Percentiles rank a stretch among this genome's conserved stretches.
Evolutionary conservation across 106 monocot genomes (phyloP).

Genomic region (Posidonia australis): DNA sequence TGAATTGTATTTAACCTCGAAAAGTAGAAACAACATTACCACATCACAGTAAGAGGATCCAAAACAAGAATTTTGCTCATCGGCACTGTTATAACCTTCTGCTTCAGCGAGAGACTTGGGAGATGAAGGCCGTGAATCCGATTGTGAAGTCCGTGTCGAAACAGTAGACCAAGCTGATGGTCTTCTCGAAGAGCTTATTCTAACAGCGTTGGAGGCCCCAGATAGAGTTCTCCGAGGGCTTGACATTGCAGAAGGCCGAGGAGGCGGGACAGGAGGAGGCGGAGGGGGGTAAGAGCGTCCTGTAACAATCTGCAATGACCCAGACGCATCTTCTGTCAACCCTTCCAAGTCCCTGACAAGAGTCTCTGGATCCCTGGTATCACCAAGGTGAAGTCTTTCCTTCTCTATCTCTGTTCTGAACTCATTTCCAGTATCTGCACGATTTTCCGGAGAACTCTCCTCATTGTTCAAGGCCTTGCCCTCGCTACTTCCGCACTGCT

Average conservation of each 20-base stretch:
- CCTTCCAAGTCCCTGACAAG: constrained; percentile 13
- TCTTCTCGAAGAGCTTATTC: constrained; percentile 58
- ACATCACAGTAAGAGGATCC: constrained; percentile 59
- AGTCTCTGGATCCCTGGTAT: constrained; percentile 9
- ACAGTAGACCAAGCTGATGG: constrained; percentile 39
- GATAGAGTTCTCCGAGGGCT: constrained; percentile 28
- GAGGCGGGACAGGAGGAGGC: constrained; percentile 60
- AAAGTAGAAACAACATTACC: constrained; percentile 29
- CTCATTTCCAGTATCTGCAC: constrained; percentile 6
- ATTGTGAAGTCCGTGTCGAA: constrained; percentile 31
- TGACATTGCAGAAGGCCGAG: constrained; percentile 26
- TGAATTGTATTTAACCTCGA: neutral
- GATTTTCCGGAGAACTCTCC: constrained; percentile 24
- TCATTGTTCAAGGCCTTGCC: constrained; percentile 22
- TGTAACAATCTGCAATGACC: constrained; percentile 34
- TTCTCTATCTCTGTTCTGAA: constrained; percentile 15
- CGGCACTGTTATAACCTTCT: constrained; percentile 96
- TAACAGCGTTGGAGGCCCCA: constrained; percentile 25
- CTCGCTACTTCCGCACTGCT: constrained; percentile 14
- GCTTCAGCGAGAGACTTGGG: constrained; percentile 73
- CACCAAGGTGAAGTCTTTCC: constrained; percentile 24
- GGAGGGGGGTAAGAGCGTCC: constrained; percentile 56
- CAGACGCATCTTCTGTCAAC: constrained; percentile 12
- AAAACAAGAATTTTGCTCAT: constrained; percentile 78
- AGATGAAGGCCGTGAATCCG: constrained; percentile 70